Evolutionary conservation across 169 alveolate species (phyloP).

Genomic region (Cryptosporidium baileyi): DNA sequence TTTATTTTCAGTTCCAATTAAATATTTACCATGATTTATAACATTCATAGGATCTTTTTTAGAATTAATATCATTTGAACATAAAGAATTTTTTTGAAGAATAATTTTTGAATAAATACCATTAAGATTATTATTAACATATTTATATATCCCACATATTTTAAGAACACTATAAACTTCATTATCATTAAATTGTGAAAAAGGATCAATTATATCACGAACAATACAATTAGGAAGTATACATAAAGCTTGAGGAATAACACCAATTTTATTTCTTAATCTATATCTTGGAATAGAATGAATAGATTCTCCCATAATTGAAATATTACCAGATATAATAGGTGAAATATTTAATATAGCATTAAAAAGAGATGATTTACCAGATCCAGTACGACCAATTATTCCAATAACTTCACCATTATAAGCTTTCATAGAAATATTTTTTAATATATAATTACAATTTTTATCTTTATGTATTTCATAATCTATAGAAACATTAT

Average conservation of each 20-base stretch:
- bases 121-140: constrained; percentile 4
- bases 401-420: constrained; percentile 82
- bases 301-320: constrained; percentile 23
- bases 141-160: constrained; percentile 60
- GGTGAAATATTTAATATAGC: constrained; percentile 62
- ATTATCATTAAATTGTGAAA: constrained; percentile 15
- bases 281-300: constrained; percentile 48
- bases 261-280: constrained; percentile 45
- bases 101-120: constrained; percentile 31
- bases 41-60: not conserved
- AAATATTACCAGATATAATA: not conserved
- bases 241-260: constrained; percentile 51
- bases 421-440: constrained; percentile 38
- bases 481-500: constrained; percentile 21
- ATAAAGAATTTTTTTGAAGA: not conserved
- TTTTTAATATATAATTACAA: not conserved
- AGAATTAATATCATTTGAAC: not conserved
- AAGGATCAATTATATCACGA: constrained; percentile 62
- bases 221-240: constrained; percentile 52
- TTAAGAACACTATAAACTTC: constrained; percentile 36
- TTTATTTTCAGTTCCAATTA: not conserved
- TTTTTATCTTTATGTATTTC: not conserved
- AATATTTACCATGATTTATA: not conserved
- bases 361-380: constrained; percentile 83
- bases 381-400: constrained; percentile 87